A percentile compares a stretch with the other conserved stretches of the same genome.
phyloP scores from a whole-genome alignment of 2,329 filamentous ascomycete genomes.

The Calonectria ilicicola region DNA sequence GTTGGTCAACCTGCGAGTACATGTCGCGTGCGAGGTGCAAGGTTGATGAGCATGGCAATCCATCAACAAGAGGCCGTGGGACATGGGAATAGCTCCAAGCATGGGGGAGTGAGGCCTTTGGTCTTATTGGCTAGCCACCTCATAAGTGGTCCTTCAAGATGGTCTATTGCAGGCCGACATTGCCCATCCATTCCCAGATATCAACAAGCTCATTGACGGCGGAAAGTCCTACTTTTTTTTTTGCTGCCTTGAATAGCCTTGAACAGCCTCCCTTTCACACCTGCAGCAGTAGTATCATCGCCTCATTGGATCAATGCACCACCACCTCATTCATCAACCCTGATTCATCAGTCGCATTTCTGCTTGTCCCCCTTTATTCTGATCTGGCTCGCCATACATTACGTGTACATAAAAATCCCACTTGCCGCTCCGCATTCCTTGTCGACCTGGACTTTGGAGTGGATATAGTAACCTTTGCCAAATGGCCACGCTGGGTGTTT shows the following conservation, averaged over 20 bases:
- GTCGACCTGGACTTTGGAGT: not conserved
- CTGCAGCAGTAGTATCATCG: not conserved
- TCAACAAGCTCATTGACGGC: not conserved
- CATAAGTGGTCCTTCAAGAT: not conserved
- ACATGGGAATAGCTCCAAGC: conserved; percentile 1
- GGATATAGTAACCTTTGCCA: not conserved
- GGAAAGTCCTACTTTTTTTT: not conserved
- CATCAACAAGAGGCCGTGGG: not conserved
- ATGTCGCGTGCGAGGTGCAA: conserved; percentile 7
- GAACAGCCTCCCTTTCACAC: not conserved
- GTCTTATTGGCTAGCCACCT: not conserved
- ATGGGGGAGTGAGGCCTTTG: not conserved
- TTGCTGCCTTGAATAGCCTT: conserved; percentile 1
- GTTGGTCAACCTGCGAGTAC: not conserved
- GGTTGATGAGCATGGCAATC: not conserved
- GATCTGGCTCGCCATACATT: not conserved
- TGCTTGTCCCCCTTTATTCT: conserved; percentile 11
- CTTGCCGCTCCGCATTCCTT: conserved; percentile 17
- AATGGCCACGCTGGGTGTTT: not conserved
- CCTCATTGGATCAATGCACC: not conserved
- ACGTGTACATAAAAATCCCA: conserved; percentile 24
- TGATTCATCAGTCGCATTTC: not conserved
- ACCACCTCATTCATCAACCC: not conserved
- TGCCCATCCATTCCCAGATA: not conserved
- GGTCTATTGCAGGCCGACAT: not conserved